A percentile compares a stretch with the other conserved stretches of the same genome.
Conservation (phyloP, 2,329 filamentous ascomycete genomes). For the Claviceps pusilla region DNA sequence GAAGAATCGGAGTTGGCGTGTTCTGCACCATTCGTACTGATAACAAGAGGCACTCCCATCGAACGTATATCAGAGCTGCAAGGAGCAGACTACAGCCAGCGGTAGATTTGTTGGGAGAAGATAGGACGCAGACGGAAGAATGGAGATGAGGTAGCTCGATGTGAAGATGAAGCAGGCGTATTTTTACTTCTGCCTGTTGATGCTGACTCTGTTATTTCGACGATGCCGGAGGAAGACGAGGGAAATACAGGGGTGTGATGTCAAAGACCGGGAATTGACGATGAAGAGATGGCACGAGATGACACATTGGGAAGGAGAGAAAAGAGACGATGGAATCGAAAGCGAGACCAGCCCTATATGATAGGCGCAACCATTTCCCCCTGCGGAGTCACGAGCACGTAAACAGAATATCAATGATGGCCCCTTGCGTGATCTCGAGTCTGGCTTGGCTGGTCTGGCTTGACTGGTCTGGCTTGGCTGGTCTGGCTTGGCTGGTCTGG, state of each 20-base stretch:
- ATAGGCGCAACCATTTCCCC: background rate
- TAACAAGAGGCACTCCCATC: conserved; percentile 26
- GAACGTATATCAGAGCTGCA: conserved; percentile 19
- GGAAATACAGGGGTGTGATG: background rate
- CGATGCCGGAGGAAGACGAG: background rate
- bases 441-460: background rate
- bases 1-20: conserved; percentile 23
- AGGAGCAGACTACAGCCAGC: conserved; percentile 3
- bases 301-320: background rate
- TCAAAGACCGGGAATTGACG: background rate
- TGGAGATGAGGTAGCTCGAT: background rate
- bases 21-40: conserved; percentile 26
- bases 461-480: background rate
- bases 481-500: too few species aligned
- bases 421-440: background rate
- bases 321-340: background rate
- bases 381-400: conserved; percentile 1
- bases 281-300: background rate
- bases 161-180: background rate
- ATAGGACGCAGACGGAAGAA: background rate
- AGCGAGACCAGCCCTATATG: background rate
- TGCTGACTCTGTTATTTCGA: background rate
- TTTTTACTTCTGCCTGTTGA: background rate
- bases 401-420: background rate
- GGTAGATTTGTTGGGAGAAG: conserved; percentile 2